These are phyloP conservation scores for Hanseniaspora jakobsenii DNA, from an alignment of 805 yeast genomes.

Conservation along the genomic window DNA sequence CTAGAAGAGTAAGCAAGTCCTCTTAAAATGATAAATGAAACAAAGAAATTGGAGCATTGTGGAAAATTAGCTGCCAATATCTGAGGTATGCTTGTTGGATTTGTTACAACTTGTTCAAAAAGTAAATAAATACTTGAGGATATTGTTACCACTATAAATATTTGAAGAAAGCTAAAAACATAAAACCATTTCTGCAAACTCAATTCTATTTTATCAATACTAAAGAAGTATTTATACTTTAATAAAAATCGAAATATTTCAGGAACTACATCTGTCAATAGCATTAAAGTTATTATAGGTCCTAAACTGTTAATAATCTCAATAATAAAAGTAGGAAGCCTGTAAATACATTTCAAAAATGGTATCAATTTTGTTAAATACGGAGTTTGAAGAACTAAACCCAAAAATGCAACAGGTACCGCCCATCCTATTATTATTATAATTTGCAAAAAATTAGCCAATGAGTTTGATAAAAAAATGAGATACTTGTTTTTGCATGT, in stretches of 20 bases:
- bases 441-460: constrained; percentile 38
- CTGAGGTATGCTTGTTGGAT: constrained; percentile 61
- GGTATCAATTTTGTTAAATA: constrained; percentile 52
- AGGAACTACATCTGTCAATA: constrained; percentile 53
- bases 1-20: constrained; percentile 69
- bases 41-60: constrained; percentile 75
- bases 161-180: constrained; percentile 65
- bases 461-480: constrained; percentile 30
- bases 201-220: constrained; percentile 53
- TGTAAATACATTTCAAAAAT: constrained; percentile 28
- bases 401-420: constrained; percentile 71
- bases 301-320: constrained; percentile 40
- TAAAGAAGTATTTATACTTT: constrained; percentile 43
- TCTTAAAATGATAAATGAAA: constrained; percentile 60
- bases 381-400: constrained; percentile 63
- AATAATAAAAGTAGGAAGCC: not conserved
- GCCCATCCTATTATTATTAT: constrained; percentile 57
- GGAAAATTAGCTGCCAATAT: constrained; percentile 70
- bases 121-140: constrained; percentile 66
- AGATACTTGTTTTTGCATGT: constrained; percentile 30
- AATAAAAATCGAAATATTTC: constrained; percentile 44
- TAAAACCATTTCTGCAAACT: constrained; percentile 70
- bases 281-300: constrained; percentile 55
- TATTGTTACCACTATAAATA: constrained; percentile 72
- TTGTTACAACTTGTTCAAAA: constrained; percentile 47